Conservation (phyloP, 2,329 filamentous ascomycete genomes). For the Botrytis fragariae region DNA sequence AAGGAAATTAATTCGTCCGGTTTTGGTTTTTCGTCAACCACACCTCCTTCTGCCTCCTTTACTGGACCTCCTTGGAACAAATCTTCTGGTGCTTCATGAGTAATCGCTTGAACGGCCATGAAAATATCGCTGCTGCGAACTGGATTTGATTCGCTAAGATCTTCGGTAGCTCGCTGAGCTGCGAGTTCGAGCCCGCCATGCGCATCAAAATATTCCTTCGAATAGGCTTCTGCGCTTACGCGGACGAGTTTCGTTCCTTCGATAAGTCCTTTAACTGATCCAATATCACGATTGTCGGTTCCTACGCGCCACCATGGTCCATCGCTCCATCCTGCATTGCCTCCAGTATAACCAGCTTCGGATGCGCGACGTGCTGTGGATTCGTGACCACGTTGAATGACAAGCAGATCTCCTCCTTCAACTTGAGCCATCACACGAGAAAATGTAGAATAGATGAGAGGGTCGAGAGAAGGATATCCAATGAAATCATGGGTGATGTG, state of each 20-base stretch:
- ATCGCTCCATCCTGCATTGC: conserved; percentile 75
- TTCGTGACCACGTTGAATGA: conserved; percentile 91
- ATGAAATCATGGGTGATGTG: conserved; percentile 96
- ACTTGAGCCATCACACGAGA: conserved; percentile 98
- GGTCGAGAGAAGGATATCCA: conserved; percentile 91
- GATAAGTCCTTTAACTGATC: conserved; percentile 72
- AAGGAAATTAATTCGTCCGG: conserved; percentile 66
- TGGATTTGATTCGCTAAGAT: conserved; percentile 79
- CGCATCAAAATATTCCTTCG: conserved; percentile 76
- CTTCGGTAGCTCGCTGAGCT: conserved; percentile 74
- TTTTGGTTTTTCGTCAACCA: conserved; percentile 50
- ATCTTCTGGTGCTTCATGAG: conserved; percentile 58
- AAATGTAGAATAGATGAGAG: conserved; percentile 88
- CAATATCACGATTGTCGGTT: conserved; percentile 69
- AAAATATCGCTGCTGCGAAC: conserved; percentile 93
- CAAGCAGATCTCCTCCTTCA: conserved; percentile 90
- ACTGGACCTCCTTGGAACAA: conserved; percentile 65
- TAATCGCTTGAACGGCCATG: conserved; percentile 87
- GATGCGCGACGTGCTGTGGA: conserved; percentile 66
- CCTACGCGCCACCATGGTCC: conserved; percentile 92
- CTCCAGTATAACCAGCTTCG: conserved; percentile 56
- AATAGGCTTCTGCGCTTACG: conserved; percentile 84
- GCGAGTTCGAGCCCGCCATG: conserved; percentile 78
- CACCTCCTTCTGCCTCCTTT: conserved; percentile 53
- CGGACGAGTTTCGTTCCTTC: conserved; percentile 91